Evolutionary conservation across 2,329 filamentous ascomycete species (phyloP), one percentile per base, ranked within the genome.

Genomic region (Massarina eburnea): DNA sequence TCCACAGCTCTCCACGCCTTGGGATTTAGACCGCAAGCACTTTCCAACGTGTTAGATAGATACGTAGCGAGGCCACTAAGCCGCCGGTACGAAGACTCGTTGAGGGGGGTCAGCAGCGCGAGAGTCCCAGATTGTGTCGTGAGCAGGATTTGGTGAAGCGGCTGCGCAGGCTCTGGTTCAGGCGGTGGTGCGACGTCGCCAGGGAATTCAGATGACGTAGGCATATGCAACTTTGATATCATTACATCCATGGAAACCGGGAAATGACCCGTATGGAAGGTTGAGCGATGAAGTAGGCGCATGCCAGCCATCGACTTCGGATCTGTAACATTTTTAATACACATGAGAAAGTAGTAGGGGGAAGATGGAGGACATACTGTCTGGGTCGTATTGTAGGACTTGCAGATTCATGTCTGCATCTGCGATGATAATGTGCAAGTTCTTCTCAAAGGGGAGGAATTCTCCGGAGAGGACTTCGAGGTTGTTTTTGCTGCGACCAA

Each of bases 291-390:
- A 7, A 99, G 80, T 19, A 99, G 81, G 32, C 91, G 82, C 61
- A 91, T 87, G 39, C 94, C 94, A 46, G 92, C 88, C 26, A 96
- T 83, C 6, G 91, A 95, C 75, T 95, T 95, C 14, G 92, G 92
- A 65, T 97, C 91, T 95, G 57, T 44, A 3, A n/a, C 27, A 9
- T 8, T 2, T 22, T 54, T 49, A 44, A 41, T 21, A 39, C 17
- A 30, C 15, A 29, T 37, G 17, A 15, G 17, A 22, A 14, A 21
- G 39, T 20, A 10, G 24, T 35, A 9, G 22, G 27, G 32, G 42
- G 30, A 8, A 18, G 9, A 35, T 22, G 7, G 30, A 15, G 35
- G 10, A 80, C 86, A 71, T 77, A 94, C 90, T 88, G 64, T 97
- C 92, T 1, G 94, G 94, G 62, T 97, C 91, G 62, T 94, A 99